Evolutionary conservation across 2,329 filamentous ascomycete species (phyloP).

Genomic region (Epichloe gansuensis): DNA sequence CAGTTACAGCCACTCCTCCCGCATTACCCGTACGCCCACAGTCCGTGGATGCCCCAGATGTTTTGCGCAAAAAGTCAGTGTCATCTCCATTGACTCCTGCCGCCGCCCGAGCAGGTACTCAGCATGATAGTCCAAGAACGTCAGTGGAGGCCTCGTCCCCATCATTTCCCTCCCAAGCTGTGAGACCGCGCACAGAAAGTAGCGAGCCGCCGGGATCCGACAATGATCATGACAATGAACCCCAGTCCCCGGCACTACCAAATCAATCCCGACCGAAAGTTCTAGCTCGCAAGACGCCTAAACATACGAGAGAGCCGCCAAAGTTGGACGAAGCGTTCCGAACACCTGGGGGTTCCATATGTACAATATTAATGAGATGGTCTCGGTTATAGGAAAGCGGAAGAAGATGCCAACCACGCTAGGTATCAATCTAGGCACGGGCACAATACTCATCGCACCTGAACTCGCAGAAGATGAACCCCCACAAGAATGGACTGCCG

Average conservation of each 20-base stretch:
- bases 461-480: slow-evolving; percentile 74
- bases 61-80: slow-evolving; percentile 14
- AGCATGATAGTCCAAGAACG: slow-evolving; percentile 33
- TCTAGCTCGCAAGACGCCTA: not conserved
- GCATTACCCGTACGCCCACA: slow-evolving; percentile 31
- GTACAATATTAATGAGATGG: slow-evolving; percentile 96
- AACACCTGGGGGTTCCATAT: slow-evolving; percentile 79
- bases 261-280: slow-evolving; percentile 17
- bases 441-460: slow-evolving; percentile 80
- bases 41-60: slow-evolving; percentile 21
- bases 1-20: slow-evolving; percentile 25
- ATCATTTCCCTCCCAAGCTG: slow-evolving; percentile 15
- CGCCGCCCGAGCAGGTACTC: slow-evolving; percentile 42
- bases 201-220: slow-evolving; percentile 18
- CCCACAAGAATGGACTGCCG: slow-evolving; percentile 84
- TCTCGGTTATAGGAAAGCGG: slow-evolving; percentile 90
- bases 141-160: slow-evolving; percentile 13
- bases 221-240: slow-evolving; percentile 19
- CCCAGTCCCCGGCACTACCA: slow-evolving; percentile 27
- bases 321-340: slow-evolving; percentile 28
- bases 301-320: not conserved
- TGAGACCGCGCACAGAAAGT: slow-evolving; percentile 13
- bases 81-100: slow-evolving; percentile 32
- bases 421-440: slow-evolving; percentile 83
- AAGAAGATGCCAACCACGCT: slow-evolving; percentile 98